A percentile compares a stretch with the other conserved stretches of the same genome.
These are phyloP conservation scores for Penicillium mononematosum DNA, from an alignment of 495 filamentous ascomycete genomes.

Conservation along the genomic window DNA sequence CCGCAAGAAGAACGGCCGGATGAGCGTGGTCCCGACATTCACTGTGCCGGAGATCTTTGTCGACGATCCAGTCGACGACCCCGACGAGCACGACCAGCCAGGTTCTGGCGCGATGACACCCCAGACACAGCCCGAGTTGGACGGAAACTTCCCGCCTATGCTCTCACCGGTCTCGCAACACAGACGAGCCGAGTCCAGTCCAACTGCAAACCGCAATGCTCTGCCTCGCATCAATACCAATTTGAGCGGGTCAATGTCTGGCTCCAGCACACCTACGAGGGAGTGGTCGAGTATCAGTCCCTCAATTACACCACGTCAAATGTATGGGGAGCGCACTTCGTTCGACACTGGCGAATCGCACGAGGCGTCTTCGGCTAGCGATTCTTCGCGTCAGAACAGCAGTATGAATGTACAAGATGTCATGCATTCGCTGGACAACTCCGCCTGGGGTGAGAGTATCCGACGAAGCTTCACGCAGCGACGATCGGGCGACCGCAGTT, in stretches of 20 bases:
- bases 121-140: conserved; percentile 20
- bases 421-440: conserved; percentile 77
- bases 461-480: conserved; percentile 81
- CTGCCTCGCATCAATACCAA: conserved; percentile 47
- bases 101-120: conserved; percentile 25
- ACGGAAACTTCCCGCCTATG: conserved; percentile 28
- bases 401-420: conserved; percentile 75
- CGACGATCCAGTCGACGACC: conserved; percentile 58
- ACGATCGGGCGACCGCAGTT: conserved; percentile 43
- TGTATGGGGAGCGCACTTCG: conserved; percentile 30
- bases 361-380: conserved; percentile 14
- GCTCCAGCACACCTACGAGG: conserved; percentile 34
- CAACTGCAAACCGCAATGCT: conserved; percentile 19
- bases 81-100: conserved; percentile 23
- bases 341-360: conserved; percentile 29
- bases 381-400: conserved; percentile 53
- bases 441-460: conserved; percentile 90
- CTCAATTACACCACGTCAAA: conserved; percentile 40
- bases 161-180: conserved; percentile 40
- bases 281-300: conserved; percentile 49
- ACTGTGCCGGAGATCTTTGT: conserved; percentile 89
- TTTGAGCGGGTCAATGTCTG: conserved; percentile 30
- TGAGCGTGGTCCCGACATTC: conserved; percentile 76
- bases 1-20: conserved; percentile 64
- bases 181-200: conserved; percentile 29